Percentiles rank a stretch among this genome's conserved stretches.
These are phyloP conservation scores for Chara braunii DNA, from an alignment of 139 green algal genomes.

Conservation along the genomic window DNA sequence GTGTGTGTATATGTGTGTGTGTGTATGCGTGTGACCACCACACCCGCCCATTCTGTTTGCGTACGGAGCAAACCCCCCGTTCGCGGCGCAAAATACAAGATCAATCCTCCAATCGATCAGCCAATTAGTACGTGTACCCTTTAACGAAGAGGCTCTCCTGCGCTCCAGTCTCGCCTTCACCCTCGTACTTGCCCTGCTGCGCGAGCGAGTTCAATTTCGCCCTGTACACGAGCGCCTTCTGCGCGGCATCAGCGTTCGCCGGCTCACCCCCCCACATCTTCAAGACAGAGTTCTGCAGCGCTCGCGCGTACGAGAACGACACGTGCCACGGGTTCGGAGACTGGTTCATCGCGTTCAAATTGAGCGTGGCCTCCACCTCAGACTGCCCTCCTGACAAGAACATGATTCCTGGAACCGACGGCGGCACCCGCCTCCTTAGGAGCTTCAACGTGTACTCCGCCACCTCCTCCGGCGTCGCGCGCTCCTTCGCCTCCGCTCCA, in stretches of 20 bases:
- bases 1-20: no score
- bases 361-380: slow-evolving; percentile 96
- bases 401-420: slow-evolving; percentile 98
- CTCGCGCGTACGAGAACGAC: slow-evolving; percentile 99
- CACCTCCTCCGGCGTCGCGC: slow-evolving; percentile 69
- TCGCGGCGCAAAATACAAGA: no score
- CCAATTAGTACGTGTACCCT: slow-evolving; percentile 90
- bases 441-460: slow-evolving; percentile 90
- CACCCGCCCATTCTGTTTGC: no score
- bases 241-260: slow-evolving; percentile 73
- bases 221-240: slow-evolving; percentile 84
- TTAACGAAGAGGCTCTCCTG: slow-evolving; percentile 88
- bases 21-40: no score
- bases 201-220: slow-evolving; percentile 89
- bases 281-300: slow-evolving; percentile 71
- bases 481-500: slow-evolving; percentile 77
- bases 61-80: no score
- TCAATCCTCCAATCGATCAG: no score
- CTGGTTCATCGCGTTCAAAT: slow-evolving; percentile 99
- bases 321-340: slow-evolving; percentile 99
- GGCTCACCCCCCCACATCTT: slow-evolving; percentile 73
- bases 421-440: slow-evolving; percentile 89
- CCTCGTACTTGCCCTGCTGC: slow-evolving; percentile 93
- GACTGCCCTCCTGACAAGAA: slow-evolving; percentile 97
- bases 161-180: slow-evolving; percentile 50